Percentiles rank a stretch among this genome's conserved stretches.
Conservation (phyloP, 495 filamentous ascomycete genomes). For the Oleoguttula mirabilis region DNA sequence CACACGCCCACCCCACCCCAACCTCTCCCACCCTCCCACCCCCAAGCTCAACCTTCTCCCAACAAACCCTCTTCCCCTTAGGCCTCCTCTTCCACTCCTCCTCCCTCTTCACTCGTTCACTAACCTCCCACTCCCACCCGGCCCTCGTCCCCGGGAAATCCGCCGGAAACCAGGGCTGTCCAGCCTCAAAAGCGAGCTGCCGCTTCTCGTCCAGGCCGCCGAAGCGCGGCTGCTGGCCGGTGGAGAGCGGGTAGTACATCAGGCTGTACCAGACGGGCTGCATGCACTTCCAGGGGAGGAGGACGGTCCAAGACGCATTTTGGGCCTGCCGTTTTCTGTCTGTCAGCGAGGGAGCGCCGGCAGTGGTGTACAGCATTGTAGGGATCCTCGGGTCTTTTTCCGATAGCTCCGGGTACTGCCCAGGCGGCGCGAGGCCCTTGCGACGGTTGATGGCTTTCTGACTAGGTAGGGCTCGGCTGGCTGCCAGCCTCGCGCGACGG, state of each 20-base stretch:
- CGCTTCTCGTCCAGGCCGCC: slow-evolving; percentile 69
- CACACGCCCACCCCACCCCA: slow-evolving; percentile 74
- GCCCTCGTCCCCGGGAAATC: slow-evolving; percentile 77
- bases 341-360: slow-evolving; percentile 26
- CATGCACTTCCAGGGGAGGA: slow-evolving; percentile 89
- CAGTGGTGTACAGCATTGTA: slow-evolving; percentile 55
- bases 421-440: slow-evolving; percentile 53
- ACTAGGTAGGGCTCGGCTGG: slow-evolving; percentile 56
- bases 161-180: slow-evolving; percentile 70
- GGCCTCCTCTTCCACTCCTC: slow-evolving; percentile 66
- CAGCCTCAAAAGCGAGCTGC: slow-evolving; percentile 75
- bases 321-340: slow-evolving; percentile 19
- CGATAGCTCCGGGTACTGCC: slow-evolving; percentile 46
- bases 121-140: slow-evolving; percentile 63
- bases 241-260: slow-evolving; percentile 74
- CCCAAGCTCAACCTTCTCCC: slow-evolving; percentile 62
- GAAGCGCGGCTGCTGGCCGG: slow-evolving; percentile 65
- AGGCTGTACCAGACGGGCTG: slow-evolving; percentile 74
- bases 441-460: slow-evolving; percentile 83
- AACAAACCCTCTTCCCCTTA: slow-evolving; percentile 69
- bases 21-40: slow-evolving; percentile 68
- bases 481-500: slow-evolving; percentile 47
- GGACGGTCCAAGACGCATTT: slow-evolving; percentile 68
- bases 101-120: slow-evolving; percentile 49
- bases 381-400: slow-evolving; percentile 72